Evolutionary conservation across 2,329 filamentous ascomycete genomes (phyloP).

Genomic region (Lachnellula suecica): DNA sequence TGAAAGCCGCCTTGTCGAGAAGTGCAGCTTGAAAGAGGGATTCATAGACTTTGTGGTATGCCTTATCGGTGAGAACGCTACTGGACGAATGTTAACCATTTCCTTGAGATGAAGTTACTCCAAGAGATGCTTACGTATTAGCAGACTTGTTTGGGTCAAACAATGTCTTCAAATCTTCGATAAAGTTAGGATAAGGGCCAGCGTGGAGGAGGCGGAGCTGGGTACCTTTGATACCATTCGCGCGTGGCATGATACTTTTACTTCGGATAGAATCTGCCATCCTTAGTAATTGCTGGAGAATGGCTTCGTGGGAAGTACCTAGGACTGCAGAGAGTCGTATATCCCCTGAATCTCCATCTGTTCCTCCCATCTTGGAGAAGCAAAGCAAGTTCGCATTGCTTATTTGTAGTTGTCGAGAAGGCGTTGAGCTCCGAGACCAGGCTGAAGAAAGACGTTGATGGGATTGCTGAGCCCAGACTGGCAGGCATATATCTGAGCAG

Average conservation of each 20-base stretch:
- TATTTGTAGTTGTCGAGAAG: background rate
- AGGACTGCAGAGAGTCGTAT: constrained; percentile 10
- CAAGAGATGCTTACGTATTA: constrained; percentile 25
- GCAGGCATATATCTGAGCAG: background rate
- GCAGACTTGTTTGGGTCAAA: constrained; percentile 27
- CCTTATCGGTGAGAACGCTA: constrained; percentile 64
- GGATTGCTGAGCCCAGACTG: background rate
- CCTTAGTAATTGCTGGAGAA: background rate
- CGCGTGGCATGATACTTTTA: constrained; percentile 7
- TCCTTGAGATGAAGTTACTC: background rate
- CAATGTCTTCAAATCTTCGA: constrained; percentile 29
- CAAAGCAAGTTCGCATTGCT: background rate
- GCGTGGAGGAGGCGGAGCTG: background rate
- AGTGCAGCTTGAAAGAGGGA: constrained; percentile 70
- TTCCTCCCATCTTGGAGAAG: constrained; percentile 6
- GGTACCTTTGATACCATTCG: constrained; percentile 14
- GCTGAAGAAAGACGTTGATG: background rate
- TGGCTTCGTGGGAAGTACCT: background rate
- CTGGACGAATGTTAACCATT: constrained; percentile 12
- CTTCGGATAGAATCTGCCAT: background rate
- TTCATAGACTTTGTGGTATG: constrained; percentile 81
- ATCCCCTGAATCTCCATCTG: constrained; percentile 1
- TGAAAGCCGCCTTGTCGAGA: constrained; percentile 59
- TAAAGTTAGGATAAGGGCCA: background rate
- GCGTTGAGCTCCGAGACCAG: background rate